Evolutionary conservation across 495 filamentous ascomycete genomes (phyloP).

Genomic region (Hypomontagnella monticulosa): DNA sequence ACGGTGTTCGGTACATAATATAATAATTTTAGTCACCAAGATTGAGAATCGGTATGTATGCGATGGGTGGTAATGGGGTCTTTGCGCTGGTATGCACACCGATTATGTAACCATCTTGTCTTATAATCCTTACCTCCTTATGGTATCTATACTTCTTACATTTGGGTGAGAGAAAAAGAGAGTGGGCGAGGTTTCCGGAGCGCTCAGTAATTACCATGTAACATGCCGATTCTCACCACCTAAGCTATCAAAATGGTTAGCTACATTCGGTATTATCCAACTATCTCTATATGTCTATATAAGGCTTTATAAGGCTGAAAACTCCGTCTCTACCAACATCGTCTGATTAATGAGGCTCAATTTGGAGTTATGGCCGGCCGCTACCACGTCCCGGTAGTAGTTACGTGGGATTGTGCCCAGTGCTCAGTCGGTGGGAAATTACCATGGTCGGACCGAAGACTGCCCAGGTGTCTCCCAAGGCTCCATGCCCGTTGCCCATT

Average conservation of each 20-base stretch:
- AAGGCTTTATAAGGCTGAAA: conserved; percentile 41
- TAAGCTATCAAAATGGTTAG: conserved; percentile 17
- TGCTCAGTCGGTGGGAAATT: conserved; percentile 31
- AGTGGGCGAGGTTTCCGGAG: not conserved
- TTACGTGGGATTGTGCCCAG: conserved; percentile 28
- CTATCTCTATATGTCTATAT: conserved; percentile 29
- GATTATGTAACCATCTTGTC: conserved; percentile 24
- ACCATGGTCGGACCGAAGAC: conserved; percentile 38
- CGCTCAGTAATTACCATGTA: conserved; percentile 23
- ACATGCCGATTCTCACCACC: not conserved
- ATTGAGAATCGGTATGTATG: no score
- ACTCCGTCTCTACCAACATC: conserved; percentile 26
- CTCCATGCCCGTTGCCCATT: no score
- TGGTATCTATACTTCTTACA: conserved; percentile 3
- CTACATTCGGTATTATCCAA: conserved; percentile 10
- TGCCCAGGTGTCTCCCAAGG: conserved; percentile 17
- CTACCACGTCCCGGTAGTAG: conserved; percentile 25
- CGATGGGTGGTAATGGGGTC: not conserved
- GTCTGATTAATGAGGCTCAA: conserved; percentile 38
- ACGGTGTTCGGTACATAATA: conserved; percentile 5
- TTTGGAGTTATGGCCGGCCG: conserved; percentile 34
- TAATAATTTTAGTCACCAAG: conserved; percentile 7
- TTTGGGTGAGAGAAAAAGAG: not conserved
- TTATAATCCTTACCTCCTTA: conserved; percentile 10
- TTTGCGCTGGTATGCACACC: conserved; percentile 1